phyloP scores from a whole-genome alignment of 2,329 filamentous ascomycete genomes.

The Arachnopeziza araneosa region DNA sequence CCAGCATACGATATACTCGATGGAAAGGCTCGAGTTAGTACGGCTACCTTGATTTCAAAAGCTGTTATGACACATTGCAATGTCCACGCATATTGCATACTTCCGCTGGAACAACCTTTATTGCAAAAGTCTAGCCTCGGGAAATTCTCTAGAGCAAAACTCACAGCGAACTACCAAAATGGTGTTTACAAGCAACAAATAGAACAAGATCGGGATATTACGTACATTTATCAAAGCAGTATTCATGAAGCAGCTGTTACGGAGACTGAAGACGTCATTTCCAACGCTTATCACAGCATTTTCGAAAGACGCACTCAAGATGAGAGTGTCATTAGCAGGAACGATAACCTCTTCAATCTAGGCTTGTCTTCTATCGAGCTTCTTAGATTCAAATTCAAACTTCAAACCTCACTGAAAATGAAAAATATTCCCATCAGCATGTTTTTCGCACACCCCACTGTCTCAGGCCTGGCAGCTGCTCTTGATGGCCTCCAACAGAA shows the following conservation, averaged over 20 bases:
- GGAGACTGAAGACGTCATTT: conserved; percentile 16
- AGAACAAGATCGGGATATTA: conserved; percentile 5
- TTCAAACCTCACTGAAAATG: conserved; percentile 20
- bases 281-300: conserved; percentile 16
- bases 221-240: conserved; percentile 15
- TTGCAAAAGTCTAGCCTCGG: conserved; percentile 36
- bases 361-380: conserved; percentile 27
- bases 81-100: conserved; percentile 23
- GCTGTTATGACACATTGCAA: conserved; percentile 18
- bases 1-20: conserved; percentile 28
- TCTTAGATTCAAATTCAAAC: conserved; percentile 10
- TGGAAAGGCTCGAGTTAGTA: conserved; percentile 18
- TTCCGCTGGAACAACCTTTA: conserved; percentile 23
- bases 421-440: conserved; percentile 33
- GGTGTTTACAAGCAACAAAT: conserved; percentile 26
- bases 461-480: conserved; percentile 25
- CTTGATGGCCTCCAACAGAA: conserved; percentile 15
- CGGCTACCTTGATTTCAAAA: conserved; percentile 21
- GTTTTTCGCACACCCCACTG: conserved; percentile 33
- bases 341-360: conserved; percentile 28
- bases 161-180: conserved; percentile 25
- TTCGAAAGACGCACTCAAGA: conserved; percentile 5
- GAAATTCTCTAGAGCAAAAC: conserved; percentile 37
- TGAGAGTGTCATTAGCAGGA: conserved; percentile 13
- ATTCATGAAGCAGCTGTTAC: conserved; percentile 19